Evolutionary conservation across 495 filamentous ascomycete species (phyloP).

Genomic region (Aspergillus nanangensis): DNA sequence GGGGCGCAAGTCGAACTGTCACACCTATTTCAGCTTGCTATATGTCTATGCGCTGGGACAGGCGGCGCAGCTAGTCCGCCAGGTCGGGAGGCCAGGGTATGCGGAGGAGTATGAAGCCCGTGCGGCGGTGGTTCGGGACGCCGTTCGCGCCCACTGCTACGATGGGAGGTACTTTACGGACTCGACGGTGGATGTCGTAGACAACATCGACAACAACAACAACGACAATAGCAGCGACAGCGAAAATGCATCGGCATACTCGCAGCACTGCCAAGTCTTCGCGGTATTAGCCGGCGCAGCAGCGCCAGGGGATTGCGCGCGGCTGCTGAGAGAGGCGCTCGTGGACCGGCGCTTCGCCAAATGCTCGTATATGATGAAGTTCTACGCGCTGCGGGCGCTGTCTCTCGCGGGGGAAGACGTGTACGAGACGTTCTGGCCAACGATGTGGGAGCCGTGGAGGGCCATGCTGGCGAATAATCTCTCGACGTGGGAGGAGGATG

Average conservation of each 20-base stretch:
- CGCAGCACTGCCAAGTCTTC: slow-evolving; percentile 34
- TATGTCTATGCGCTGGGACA: slow-evolving; percentile 30
- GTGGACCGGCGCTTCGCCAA: slow-evolving; percentile 23
- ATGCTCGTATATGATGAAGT: slow-evolving; percentile 37
- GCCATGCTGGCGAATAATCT: slow-evolving; percentile 31
- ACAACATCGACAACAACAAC: slow-evolving; percentile 12
- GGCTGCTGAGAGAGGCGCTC: slow-evolving; percentile 19
- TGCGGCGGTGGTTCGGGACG: slow-evolving; percentile 12
- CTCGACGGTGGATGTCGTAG: slow-evolving; percentile 22
- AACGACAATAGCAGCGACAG: too few relatives aligned
- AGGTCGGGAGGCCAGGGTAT: slow-evolving; percentile 24
- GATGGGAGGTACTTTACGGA: slow-evolving; percentile 31
- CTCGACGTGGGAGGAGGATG: slow-evolving; percentile 38
- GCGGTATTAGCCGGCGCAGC: slow-evolving; percentile 29
- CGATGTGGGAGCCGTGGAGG: slow-evolving; percentile 28
- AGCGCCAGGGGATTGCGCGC: background rate
- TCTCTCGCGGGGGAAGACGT: slow-evolving; percentile 16
- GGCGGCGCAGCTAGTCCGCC: slow-evolving; percentile 21
- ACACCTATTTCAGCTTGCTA: slow-evolving; percentile 35
- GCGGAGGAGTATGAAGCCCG: slow-evolving; percentile 30
- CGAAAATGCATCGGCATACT: too few relatives aligned
- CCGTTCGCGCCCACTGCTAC: slow-evolving; percentile 28
- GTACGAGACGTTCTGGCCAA: slow-evolving; percentile 24
- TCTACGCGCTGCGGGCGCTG: slow-evolving; percentile 34
- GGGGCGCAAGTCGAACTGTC: slow-evolving; percentile 19